A percentile compares a stretch with the other conserved stretches of the same genome.
phyloP scores from a whole-genome alignment of 345 rosid species.

The Sisymbrium altissimum region DNA sequence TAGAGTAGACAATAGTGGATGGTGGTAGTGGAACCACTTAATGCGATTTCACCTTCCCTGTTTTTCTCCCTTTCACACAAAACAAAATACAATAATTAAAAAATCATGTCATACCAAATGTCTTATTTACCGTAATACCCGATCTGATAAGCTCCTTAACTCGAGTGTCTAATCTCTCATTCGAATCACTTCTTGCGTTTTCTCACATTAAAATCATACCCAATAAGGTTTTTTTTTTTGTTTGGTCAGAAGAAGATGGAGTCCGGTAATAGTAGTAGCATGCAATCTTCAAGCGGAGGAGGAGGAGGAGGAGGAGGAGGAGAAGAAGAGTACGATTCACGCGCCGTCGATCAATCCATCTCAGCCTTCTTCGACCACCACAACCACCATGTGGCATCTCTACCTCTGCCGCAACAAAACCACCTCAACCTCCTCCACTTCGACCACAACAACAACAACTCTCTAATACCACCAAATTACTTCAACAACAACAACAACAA shows the following conservation, averaged over 20 bases:
- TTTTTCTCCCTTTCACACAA: constrained; percentile 30
- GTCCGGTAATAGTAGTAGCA: constrained; percentile 78
- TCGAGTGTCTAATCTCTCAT: neutral
- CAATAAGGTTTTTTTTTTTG: neutral
- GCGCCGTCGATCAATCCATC: constrained; percentile 48
- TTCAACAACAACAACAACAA: constrained; percentile 51
- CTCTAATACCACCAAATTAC: constrained; percentile 51
- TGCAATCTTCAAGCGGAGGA: constrained; percentile 74
- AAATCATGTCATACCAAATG: constrained; percentile 13
- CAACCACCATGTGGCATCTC: constrained; percentile 34
- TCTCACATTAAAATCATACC: constrained; percentile 12
- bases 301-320: constrained; percentile 37
- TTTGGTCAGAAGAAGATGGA: constrained; percentile 45
- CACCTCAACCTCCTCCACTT: constrained; percentile 36
- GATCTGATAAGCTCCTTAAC: constrained; percentile 7
- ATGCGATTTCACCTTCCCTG: constrained; percentile 37
- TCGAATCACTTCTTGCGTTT: constrained; percentile 8
- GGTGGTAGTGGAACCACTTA: constrained; percentile 44
- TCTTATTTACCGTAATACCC: constrained; percentile 21
- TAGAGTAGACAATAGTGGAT: constrained; percentile 41
- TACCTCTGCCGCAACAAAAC: constrained; percentile 33
- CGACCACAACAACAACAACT: constrained; percentile 29
- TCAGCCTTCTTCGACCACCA: constrained; percentile 46
- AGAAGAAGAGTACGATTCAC: constrained; percentile 79
- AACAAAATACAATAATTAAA: neutral